Base-by-base conservation (phyloP, 1,139 yeast species). In the Saccharomyces uvarum region DNA sequence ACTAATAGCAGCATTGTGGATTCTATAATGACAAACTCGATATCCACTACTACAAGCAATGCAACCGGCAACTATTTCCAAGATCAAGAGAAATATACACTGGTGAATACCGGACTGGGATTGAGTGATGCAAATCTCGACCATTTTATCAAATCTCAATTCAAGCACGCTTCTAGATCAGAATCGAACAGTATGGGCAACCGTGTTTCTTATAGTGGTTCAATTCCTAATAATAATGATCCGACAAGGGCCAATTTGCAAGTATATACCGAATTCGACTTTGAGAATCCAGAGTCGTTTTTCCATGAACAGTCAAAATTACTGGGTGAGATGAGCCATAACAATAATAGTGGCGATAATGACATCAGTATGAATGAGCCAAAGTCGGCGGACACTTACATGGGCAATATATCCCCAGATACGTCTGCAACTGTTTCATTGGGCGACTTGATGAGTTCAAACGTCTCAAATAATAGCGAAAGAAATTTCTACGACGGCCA, bases 221-320 rank as follows among this genome's bases (percentile, higher is more conserved):
- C 33, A 31, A 31, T 31, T 31, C n/a, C 33, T 3, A 41, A 48
- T 26, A 26, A 27, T 21, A 46, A 33, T n/a, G 46, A 42, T n/a
- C 47, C 46, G 13, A 16, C 41, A 14, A 51, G 53, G 29, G 57
- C 54, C 33, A 56, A 55, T 16, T 55, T 57, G 50, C 59, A 62
- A 41, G 55, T 59, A 56, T 63, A 62, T 50, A 56, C 60, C 55
- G 67, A 63, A 41, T 61, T 65, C 50, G 65, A 64, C 54, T 59
- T 63, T 46, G 67, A 61, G 27, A 63, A 61, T 52, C 58, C 64
- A 11, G 54, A 53, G 19, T 53, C 58, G 2, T 55, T 60, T 48
- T 50, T 59, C n/a, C 56, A 55, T 33, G 62, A 61, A 16, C 58
- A 54, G 33, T 33, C 46, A 49, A 46, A 28, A 51, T 49, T 29